These are phyloP conservation scores for Fusarium mexicanum DNA, from an alignment of 2,329 filamentous ascomycete species.

Conservation along the genomic window DNA sequence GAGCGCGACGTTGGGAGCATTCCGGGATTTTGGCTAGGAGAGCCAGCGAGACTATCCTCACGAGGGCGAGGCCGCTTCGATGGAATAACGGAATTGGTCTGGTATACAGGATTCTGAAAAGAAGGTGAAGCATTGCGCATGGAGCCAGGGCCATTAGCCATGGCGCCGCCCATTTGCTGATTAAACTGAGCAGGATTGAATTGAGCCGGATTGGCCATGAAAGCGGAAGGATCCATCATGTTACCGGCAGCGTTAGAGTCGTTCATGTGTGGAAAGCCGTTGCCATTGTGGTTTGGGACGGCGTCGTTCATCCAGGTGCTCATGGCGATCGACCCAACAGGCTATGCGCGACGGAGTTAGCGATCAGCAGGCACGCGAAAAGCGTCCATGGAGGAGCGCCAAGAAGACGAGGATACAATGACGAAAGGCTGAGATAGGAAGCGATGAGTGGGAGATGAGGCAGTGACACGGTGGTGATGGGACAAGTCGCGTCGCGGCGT, in stretches of 20 bases:
- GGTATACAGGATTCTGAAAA: slow-evolving; percentile 81
- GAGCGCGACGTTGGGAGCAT: slow-evolving; percentile 86
- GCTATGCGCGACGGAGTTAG: slow-evolving; percentile 57
- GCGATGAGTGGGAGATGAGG: slow-evolving; percentile 50
- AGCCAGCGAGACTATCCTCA: slow-evolving; percentile 86
- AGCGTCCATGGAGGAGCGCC: slow-evolving; percentile 53
- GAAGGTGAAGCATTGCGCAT: slow-evolving; percentile 84
- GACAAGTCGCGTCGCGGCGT: slow-evolving; percentile 56
- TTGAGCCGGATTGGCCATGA: slow-evolving; percentile 68
- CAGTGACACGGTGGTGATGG: slow-evolving; percentile 60
- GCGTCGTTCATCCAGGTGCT: slow-evolving; percentile 79
- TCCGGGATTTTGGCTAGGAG: slow-evolving; percentile 78
- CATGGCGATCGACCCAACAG: slow-evolving; percentile 66
- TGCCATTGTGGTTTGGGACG: slow-evolving; percentile 76
- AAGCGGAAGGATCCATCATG: slow-evolving; percentile 74
- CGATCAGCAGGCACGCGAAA: slow-evolving; percentile 52
- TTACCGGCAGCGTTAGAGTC: slow-evolving; percentile 65
- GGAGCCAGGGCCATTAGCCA: slow-evolving; percentile 83
- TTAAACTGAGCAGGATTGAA: slow-evolving; percentile 71
- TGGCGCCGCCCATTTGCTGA: slow-evolving; percentile 62
- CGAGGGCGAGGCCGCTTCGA: slow-evolving; percentile 85
- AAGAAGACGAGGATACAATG: slow-evolving; percentile 43
- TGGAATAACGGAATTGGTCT: slow-evolving; percentile 86
- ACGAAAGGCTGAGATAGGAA: slow-evolving; percentile 52
- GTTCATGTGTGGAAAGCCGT: slow-evolving; percentile 72